Percentiles rank a stretch among this genome's conserved stretches.
Conservation (phyloP, 495 filamentous ascomycete genomes). For the Penicillium arizonense region DNA sequence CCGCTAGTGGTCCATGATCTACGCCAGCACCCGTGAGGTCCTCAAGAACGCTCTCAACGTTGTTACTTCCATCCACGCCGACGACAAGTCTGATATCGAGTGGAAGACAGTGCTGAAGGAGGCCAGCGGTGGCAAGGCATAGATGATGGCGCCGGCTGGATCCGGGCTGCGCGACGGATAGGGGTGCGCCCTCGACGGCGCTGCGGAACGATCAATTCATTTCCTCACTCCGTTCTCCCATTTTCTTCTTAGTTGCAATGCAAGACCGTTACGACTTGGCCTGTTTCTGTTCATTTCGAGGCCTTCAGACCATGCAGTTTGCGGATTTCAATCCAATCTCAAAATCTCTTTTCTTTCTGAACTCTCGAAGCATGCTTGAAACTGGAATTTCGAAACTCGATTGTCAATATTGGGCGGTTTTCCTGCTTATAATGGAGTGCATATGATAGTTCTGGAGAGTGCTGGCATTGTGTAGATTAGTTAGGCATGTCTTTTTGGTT, state of each 20-base stretch:
- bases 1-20: conserved; percentile 73
- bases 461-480: too few relatives aligned
- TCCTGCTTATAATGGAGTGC: too few relatives aligned
- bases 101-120: conserved; percentile 72
- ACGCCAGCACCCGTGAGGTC: conserved; percentile 91
- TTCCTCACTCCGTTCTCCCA: conserved; percentile 26
- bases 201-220: conserved; percentile 32
- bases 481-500: too few relatives aligned
- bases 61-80: conserved; percentile 83
- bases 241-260: conserved; percentile 43
- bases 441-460: too few relatives aligned
- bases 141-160: conserved; percentile 39
- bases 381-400: too few relatives aligned
- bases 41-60: conserved; percentile 85
- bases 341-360: neutral
- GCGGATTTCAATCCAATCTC: neutral
- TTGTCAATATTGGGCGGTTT: too few relatives aligned
- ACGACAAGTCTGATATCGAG: conserved; percentile 87
- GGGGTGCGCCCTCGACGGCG: conserved; percentile 13
- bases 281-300: conserved; percentile 12
- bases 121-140: conserved; percentile 73
- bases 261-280: conserved; percentile 43
- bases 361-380: too few relatives aligned
- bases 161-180: conserved; percentile 34
- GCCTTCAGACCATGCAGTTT: conserved; percentile 4